Evolutionary conservation across 257 asterid genomes (phyloP), one percentile per base, ranked within the genome.

Genomic region (Przewalskia tangutica): DNA sequence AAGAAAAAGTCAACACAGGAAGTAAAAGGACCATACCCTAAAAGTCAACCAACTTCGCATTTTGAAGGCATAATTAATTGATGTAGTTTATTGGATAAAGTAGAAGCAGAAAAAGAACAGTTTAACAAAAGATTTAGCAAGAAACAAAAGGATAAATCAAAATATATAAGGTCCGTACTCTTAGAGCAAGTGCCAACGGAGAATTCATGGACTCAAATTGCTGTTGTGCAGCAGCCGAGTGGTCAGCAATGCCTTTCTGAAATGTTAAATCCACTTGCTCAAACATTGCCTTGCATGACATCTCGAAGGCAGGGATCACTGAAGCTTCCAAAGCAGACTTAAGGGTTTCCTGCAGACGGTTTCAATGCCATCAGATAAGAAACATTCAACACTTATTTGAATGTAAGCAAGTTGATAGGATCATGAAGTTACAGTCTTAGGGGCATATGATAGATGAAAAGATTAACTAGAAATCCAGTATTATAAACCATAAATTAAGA

Each of bases 221-320:
- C 85, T 93, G 98, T 80, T 91, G 97, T 77, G 91, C 92, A 17
- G 91, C 91, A 73, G 92, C 79, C 34, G 91, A 85, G 85, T 94
- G 99, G 84, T 94, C 98, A 42, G 84, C 85, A 92, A 96, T 86
- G 83, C 99, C 98, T 86, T 93, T 96, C 85, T 93, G 98, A 84
- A 94, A 93, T 58, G 97, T 78, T 46, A 97, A 86, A 87, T 94
- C 98, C 66, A 96, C 94, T 89, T 92, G 99, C 91, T 96, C 98
- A 84, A 96, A 93, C 98, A 96, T 90, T 70, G 95, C 85, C 86
- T 92, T 86, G 90, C 99, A 96, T 8, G 99, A 93, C 90, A 88
- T 89, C 93, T 96, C 98, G 71, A 96, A 94, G 27, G 97, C 97
- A 81, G 99, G 99, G 80, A 96, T 64, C 51, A 94, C 97, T 34